Base-by-base conservation (phyloP, 2,329 filamentous ascomycete genomes). In the Trichophyton mentagrophytes region DNA sequence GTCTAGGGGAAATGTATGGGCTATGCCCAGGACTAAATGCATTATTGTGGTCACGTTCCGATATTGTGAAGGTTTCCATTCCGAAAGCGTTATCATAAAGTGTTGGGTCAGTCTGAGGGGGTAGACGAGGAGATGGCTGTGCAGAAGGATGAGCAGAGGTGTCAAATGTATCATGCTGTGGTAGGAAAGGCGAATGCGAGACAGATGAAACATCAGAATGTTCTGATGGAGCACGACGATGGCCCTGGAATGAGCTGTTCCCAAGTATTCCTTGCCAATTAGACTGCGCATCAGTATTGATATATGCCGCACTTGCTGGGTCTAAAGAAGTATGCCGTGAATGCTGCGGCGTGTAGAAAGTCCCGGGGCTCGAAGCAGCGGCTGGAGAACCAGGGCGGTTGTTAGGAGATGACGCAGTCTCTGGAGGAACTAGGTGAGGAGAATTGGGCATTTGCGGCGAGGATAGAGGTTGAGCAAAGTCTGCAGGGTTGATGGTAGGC, bases 161-260 rank as follows among this genome's bases (percentile, higher is more conserved):
- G 20, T 96, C 90, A 69, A 95, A 95, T 64, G 78, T 83, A 68
- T 96, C 91, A 63, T 87, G 81, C 66, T 87, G 87, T 30, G 82
- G 82, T 61, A 96, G 76, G 69, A 89, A 90, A 2, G 92, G 92
- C 17, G 92, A 96, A 25, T 86, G 88, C 22, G 88, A 85, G 15
- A 86, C 88, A 17, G 90, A 95, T 1, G 83, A 96, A 4, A 96
- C 86, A 66, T 96, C 92, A 2, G 90, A 96, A 68, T 87, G 90
- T 67, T 96, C 92, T n/a, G 91, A 96, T 0, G 89, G 88, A 42
- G 84, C 85, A 68, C 91, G 84, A 67, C 90, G 83, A 71, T 96
- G 92, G n/a, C 83, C 80, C 66, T 89, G 86, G 69, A 95, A 96
- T 62, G 79, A 76, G 42, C 77, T 74, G 66, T 81, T 80, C 69